phyloP scores from a whole-genome alignment of 2,329 filamentous ascomycete genomes.

The Blumeria hordei region DNA sequence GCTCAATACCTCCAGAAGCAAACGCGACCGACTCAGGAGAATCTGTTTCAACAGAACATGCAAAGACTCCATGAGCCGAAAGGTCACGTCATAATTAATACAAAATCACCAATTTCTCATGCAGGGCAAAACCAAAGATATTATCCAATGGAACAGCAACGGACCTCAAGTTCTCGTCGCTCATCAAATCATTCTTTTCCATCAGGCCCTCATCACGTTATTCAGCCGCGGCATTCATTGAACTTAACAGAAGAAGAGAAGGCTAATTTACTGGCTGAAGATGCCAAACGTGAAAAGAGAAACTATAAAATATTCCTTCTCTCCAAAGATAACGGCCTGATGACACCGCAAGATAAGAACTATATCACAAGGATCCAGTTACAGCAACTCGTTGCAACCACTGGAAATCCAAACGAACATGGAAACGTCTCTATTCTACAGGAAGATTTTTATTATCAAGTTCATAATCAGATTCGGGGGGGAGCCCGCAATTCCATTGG shows the following conservation, averaged over 20 bases:
- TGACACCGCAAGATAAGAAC: constrained; percentile 98
- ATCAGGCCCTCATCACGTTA: constrained; percentile 21
- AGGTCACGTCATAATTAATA: constrained; percentile 17
- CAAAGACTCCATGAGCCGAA: constrained; percentile 10
- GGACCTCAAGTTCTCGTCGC: constrained; percentile 27
- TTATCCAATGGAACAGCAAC: too few species aligned
- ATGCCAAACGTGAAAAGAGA: constrained; percentile 82
- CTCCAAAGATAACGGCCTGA: constrained; percentile 84
- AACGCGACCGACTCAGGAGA: constrained; percentile 4
- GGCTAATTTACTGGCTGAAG: constrained; percentile 61
- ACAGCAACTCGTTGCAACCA: constrained; percentile 83
- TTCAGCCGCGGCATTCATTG: constrained; percentile 50
- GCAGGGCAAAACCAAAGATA: constrained; percentile 40
- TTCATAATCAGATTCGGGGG: constrained; percentile 81
- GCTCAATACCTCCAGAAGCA: constrained; percentile 3
- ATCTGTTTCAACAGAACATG: constrained; percentile 11
- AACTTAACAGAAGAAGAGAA: constrained; percentile 68
- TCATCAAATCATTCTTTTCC: constrained; percentile 23
- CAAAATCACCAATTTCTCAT: constrained; percentile 38
- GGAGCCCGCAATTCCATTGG: constrained; percentile 75
- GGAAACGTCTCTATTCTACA: constrained; percentile 57
- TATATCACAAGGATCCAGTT: constrained; percentile 96
- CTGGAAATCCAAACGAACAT: constrained; percentile 61
- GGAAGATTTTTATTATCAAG: constrained; percentile 97
- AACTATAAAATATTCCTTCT: constrained; percentile 95